These are phyloP conservation scores for Talaromyces albobiverticillius DNA, from an alignment of 2,329 filamentous ascomycete species.

Conservation along the genomic window DNA sequence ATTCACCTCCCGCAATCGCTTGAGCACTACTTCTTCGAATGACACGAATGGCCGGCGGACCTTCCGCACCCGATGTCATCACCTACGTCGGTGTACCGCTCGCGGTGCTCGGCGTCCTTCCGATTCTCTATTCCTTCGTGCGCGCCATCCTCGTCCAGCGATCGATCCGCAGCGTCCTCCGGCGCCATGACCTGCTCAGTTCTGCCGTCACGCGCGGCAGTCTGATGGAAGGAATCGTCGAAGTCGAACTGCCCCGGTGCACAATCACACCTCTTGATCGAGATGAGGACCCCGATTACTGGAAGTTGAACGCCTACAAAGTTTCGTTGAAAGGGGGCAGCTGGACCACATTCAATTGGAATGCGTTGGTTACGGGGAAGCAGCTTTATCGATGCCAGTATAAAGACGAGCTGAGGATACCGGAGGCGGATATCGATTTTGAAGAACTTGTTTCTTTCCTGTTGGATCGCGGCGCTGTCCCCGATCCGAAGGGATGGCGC, in stretches of 20 bases:
- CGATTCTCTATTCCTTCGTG: slow-evolving; percentile 65
- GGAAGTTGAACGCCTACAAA: slow-evolving; percentile 52
- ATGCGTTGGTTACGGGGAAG: slow-evolving; percentile 59
- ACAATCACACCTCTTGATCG: slow-evolving; percentile 61
- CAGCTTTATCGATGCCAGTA: slow-evolving; percentile 65
- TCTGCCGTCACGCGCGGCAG: slow-evolving; percentile 60
- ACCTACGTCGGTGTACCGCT: slow-evolving; percentile 59
- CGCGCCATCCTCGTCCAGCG: slow-evolving; percentile 59
- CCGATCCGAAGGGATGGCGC: slow-evolving; percentile 58
- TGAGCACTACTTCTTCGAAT: background rate
- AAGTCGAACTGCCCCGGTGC: slow-evolving; percentile 64
- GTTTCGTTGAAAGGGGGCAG: slow-evolving; percentile 57
- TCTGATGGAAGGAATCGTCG: slow-evolving; percentile 64
- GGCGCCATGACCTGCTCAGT: slow-evolving; percentile 51
- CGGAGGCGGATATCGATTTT: slow-evolving; percentile 53
- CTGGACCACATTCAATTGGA: slow-evolving; percentile 67
- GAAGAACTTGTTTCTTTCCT: slow-evolving; percentile 61
- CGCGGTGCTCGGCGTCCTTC: slow-evolving; percentile 59
- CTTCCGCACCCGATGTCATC: slow-evolving; percentile 48
- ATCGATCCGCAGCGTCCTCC: slow-evolving; percentile 58
- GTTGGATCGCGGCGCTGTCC: slow-evolving; percentile 61
- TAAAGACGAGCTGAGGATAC: slow-evolving; percentile 47
- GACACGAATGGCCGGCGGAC: slow-evolving; percentile 8
- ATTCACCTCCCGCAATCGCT: background rate
- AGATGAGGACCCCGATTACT: slow-evolving; percentile 57